phyloP scores from a whole-genome alignment of 2,329 filamentous ascomycete genomes.

The Hortaea werneckii region DNA sequence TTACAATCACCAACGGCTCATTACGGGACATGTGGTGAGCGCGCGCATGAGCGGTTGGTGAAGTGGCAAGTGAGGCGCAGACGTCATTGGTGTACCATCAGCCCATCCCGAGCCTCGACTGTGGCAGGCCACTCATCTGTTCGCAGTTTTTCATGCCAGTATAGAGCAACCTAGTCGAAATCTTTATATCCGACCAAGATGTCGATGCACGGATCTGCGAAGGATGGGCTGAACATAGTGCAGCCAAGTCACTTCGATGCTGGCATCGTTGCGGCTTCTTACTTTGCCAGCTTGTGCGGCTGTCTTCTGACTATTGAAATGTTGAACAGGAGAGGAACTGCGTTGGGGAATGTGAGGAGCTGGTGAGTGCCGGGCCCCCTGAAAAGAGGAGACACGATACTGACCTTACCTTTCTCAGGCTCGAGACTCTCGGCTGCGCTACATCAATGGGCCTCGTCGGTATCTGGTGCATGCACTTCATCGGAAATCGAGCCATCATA shows the following conservation, averaged over 20 bases:
- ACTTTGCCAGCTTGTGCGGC: slow-evolving; percentile 62
- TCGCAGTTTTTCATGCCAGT: too few relatives aligned
- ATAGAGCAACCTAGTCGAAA: too few relatives aligned
- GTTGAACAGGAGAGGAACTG: slow-evolving; percentile 49
- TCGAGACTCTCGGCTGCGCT: slow-evolving; percentile 32
- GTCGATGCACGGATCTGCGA: not conserved
- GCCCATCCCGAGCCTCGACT: too few relatives aligned
- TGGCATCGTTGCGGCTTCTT: slow-evolving; percentile 59
- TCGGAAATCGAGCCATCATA: slow-evolving; percentile 70
- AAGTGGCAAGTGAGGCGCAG: too few relatives aligned
- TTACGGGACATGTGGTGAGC: too few relatives aligned
- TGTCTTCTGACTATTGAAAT: slow-evolving; percentile 72
- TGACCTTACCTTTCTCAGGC: slow-evolving; percentile 17
- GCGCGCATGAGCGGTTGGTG: too few relatives aligned
- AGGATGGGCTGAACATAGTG: too few relatives aligned
- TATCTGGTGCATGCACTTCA: slow-evolving; percentile 59
- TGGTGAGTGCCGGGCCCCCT: slow-evolving; percentile 13
- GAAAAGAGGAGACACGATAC: too few relatives aligned
- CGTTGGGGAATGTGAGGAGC: slow-evolving; percentile 20
- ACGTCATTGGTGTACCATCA: too few relatives aligned
- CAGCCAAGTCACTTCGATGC: slow-evolving; percentile 34
- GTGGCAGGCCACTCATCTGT: too few relatives aligned
- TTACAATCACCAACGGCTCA: too few relatives aligned
- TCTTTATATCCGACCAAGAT: not conserved
- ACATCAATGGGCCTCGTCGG: slow-evolving; percentile 39